Evolutionary conservation across 441 rosid genomes (phyloP).

Genomic region (Erysimum pusillum): DNA sequence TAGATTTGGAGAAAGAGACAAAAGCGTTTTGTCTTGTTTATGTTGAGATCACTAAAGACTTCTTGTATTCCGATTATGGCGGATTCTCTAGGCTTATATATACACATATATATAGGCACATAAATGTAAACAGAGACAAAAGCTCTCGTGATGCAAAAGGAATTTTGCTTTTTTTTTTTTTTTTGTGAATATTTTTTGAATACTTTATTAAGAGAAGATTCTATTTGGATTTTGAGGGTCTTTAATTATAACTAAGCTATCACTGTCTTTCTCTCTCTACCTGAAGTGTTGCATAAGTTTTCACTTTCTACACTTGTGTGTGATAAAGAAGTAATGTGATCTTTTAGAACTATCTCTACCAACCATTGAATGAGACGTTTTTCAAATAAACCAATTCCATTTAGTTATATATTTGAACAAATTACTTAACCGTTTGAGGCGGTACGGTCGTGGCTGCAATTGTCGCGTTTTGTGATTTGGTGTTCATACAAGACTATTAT

Average conservation of each 20-base stretch:
- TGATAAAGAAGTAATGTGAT: slow-evolving; percentile 45
- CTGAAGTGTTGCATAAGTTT: slow-evolving; percentile 54
- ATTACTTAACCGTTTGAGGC: neutral
- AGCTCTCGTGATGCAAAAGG: slow-evolving; percentile 43
- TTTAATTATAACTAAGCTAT: slow-evolving; percentile 48
- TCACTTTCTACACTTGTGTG: slow-evolving; percentile 44
- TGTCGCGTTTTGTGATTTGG: slow-evolving; percentile 24
- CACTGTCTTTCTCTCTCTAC: slow-evolving; percentile 46
- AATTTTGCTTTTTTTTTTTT: slow-evolving; percentile 40
- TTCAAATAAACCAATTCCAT: slow-evolving; percentile 22
- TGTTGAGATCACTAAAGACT: slow-evolving; percentile 35
- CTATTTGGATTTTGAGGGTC: slow-evolving; percentile 44
- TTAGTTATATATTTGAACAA: slow-evolving; percentile 10
- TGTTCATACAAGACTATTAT: slow-evolving; percentile 3
- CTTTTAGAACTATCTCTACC: slow-evolving; percentile 49
- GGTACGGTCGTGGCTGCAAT: slow-evolving; percentile 3
- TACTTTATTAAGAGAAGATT: slow-evolving; percentile 33
- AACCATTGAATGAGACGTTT: slow-evolving; percentile 44
- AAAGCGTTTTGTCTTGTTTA: slow-evolving; percentile 44
- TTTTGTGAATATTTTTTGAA: slow-evolving; percentile 6
- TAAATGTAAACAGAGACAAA: slow-evolving; percentile 43
- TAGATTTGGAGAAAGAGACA: slow-evolving; percentile 38
- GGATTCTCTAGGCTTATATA: slow-evolving; percentile 44
- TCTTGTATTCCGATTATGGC: slow-evolving; percentile 30
- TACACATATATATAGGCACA: slow-evolving; percentile 35